phyloP scores from a whole-genome alignment of 2,329 filamentous ascomycete genomes.

The Colletotrichum karsti region DNA sequence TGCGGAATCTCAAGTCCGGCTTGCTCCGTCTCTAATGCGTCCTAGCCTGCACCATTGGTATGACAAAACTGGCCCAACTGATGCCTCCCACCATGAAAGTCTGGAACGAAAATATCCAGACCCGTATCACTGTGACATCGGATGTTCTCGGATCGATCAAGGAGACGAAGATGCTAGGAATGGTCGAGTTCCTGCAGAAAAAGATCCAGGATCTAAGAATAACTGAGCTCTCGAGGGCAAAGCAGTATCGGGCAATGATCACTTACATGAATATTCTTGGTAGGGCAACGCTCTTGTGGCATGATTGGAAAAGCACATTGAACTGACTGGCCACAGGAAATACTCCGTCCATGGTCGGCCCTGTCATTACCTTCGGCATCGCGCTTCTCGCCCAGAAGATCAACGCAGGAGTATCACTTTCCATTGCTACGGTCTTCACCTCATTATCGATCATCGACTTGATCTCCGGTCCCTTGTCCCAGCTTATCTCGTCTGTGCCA shows the following conservation, averaged over 20 bases:
- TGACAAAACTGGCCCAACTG: conserved; percentile 33
- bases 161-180: conserved; percentile 42
- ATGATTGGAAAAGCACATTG: background rate
- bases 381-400: conserved; percentile 22
- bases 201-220: conserved; percentile 30
- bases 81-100: conserved; percentile 38
- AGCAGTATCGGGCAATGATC: conserved; percentile 30
- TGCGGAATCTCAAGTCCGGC: background rate
- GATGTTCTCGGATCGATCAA: conserved; percentile 39
- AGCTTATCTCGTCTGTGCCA: conserved; percentile 32
- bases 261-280: conserved; percentile 22
- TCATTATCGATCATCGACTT: conserved; percentile 35
- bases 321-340: conserved; percentile 11
- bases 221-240: conserved; percentile 31
- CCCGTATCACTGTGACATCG: conserved; percentile 36
- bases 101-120: conserved; percentile 39
- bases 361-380: conserved; percentile 33
- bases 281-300: accelerated
- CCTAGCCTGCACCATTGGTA: conserved; percentile 35
- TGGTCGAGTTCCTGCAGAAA: conserved; percentile 29
- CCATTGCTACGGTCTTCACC: conserved; percentile 30
- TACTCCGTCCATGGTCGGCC: conserved; percentile 23
- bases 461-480: conserved; percentile 31
- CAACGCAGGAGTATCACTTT: background rate
- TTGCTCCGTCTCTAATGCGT: background rate